Evolutionary conservation across 495 filamentous ascomycete genomes (phyloP).

Genomic region (Hypoxylon fragiforme): DNA sequence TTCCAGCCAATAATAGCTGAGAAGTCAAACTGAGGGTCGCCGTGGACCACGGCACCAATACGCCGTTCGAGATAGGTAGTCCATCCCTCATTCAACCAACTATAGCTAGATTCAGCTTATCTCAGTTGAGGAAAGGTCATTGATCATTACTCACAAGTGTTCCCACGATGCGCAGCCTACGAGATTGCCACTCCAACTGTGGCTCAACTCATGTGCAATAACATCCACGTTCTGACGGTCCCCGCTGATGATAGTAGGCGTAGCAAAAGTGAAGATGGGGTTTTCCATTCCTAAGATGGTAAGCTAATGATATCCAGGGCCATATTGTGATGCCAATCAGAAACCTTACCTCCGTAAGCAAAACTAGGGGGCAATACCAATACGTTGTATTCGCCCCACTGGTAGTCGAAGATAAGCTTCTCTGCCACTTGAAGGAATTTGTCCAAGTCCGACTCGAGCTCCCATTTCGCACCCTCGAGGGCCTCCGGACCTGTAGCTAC

Average conservation of each 20-base stretch:
- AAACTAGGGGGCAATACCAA: constrained; percentile 89
- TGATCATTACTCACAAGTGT: constrained; percentile 64
- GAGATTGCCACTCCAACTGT: constrained; percentile 92
- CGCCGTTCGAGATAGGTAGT: constrained; percentile 90
- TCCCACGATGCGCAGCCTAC: constrained; percentile 93
- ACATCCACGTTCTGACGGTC: constrained; percentile 95
- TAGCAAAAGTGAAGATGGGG: constrained; percentile 90
- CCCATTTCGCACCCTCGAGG: constrained; percentile 80
- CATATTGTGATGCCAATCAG: background rate
- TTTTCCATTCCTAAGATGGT: constrained; percentile 83
- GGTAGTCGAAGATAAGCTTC: constrained; percentile 83
- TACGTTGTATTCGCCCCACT: constrained; percentile 94
- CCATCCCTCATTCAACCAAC: constrained; percentile 96
- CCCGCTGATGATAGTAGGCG: constrained; percentile 87
- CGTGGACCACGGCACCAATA: constrained; percentile 68
- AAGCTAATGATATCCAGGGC: constrained; percentile 1
- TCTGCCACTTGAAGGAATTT: constrained; percentile 88
- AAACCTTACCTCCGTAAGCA: constrained; percentile 65
- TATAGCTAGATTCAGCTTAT: constrained; percentile 29
- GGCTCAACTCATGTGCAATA: constrained; percentile 91
- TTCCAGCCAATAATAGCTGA: constrained; percentile 87
- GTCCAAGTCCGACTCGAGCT: constrained; percentile 86
- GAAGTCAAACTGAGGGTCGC: constrained; percentile 84
- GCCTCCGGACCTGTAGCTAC: constrained; percentile 88
- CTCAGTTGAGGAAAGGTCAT: background rate